Evolutionary conservation across 371 early-diverging fungal genomes (phyloP).

Genomic region (Apophysomyces ossiformis): DNA sequence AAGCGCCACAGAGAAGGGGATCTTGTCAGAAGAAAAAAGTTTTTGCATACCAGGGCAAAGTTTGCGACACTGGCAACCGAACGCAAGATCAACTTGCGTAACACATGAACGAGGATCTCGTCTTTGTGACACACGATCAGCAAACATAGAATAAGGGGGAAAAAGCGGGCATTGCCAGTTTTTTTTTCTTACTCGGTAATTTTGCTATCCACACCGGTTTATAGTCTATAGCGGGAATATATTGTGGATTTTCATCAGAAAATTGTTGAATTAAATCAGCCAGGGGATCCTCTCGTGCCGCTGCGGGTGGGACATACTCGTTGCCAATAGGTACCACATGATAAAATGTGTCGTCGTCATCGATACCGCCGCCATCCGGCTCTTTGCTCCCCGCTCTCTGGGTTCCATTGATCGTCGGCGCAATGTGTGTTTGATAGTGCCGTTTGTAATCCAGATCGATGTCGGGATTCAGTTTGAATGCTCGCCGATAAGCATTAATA

Average conservation of each 20-base stretch:
- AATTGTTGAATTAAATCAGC: conserved; percentile 35
- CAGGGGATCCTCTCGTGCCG: conserved; percentile 32
- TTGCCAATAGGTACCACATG: conserved; percentile 46
- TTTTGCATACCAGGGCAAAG: conserved; percentile 60
- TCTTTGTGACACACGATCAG: conserved; percentile 7
- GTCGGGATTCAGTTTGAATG: conserved; percentile 56
- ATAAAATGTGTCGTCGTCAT: conserved; percentile 28
- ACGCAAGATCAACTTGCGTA: conserved; percentile 40
- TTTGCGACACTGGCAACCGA: conserved; percentile 51
- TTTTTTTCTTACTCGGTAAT: conserved; percentile 37
- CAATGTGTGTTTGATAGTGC: conserved; percentile 38
- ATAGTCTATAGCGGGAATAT: conserved; percentile 42
- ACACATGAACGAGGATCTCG: conserved; percentile 46
- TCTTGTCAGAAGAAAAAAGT: conserved; percentile 53
- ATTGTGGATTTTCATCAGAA: conserved; percentile 21
- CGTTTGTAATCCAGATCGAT: conserved; percentile 50
- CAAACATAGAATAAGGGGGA: not conserved
- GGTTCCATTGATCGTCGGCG: conserved; percentile 14
- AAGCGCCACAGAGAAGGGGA: conserved; percentile 62
- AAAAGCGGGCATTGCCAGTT: not conserved
- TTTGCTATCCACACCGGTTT: conserved; percentile 45
- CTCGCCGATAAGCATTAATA: conserved; percentile 54
- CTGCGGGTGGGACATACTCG: conserved; percentile 40
- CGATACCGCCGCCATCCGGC: not conserved
- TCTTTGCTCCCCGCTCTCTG: not conserved